Evolutionary conservation across 768 basidiomycete genomes (phyloP).

Genomic region (Panus rudis): DNA sequence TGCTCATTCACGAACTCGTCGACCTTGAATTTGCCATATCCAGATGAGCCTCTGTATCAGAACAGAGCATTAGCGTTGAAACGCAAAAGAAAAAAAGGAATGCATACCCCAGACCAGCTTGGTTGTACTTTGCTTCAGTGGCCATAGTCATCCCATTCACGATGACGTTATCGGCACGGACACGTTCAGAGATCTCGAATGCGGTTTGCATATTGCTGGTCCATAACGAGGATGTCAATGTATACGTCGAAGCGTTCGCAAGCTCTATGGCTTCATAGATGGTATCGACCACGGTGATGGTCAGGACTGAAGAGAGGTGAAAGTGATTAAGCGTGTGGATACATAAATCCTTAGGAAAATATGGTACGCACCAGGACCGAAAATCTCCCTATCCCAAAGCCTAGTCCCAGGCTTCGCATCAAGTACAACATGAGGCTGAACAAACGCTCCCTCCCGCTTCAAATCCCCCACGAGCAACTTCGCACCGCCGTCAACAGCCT

Average conservation of each 20-base stretch:
- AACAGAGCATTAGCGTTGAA: neutral
- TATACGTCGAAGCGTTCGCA: conserved; percentile 48
- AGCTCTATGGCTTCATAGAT: conserved; percentile 49
- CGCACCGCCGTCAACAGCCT: conserved; percentile 39
- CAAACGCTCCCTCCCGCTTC: conserved; percentile 29
- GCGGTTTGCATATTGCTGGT: conserved; percentile 38
- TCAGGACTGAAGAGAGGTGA: conserved; percentile 26
- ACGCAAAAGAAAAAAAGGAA: neutral
- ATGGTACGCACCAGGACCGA: conserved; percentile 41
- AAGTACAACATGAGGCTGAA: conserved; percentile 45
- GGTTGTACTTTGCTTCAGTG: neutral
- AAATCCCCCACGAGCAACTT: conserved; percentile 39
- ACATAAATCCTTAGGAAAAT: neutral
- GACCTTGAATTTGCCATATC: conserved; percentile 3
- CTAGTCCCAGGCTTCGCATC: conserved; percentile 40
- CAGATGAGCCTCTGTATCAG: conserved; percentile 3
- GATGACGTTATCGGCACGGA: conserved; percentile 35
- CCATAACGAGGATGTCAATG: conserved; percentile 47
- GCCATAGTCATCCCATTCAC: conserved; percentile 3
- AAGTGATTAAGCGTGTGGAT: neutral
- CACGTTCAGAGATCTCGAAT: conserved; percentile 37
- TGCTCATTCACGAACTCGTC: conserved; percentile 2
- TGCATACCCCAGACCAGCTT: conserved; percentile 2
- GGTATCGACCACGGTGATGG: conserved; percentile 39
- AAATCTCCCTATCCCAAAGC: conserved; percentile 50